phyloP scores from a whole-genome alignment of 805 yeast species.

The Metschnikowia similis region DNA sequence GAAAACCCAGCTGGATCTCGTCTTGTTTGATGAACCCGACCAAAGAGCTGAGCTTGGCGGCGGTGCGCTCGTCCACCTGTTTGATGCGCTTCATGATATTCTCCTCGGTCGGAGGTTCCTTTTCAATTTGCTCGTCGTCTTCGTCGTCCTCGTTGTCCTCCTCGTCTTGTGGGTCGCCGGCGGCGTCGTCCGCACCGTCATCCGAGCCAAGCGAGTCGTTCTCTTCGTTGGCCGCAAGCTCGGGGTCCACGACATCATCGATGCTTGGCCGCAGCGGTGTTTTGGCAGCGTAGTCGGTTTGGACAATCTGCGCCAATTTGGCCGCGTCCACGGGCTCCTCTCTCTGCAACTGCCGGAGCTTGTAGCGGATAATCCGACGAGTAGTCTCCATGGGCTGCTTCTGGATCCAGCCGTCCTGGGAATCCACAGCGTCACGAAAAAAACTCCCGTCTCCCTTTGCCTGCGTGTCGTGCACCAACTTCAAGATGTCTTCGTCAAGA shows the following conservation, averaged over 20 bases:
- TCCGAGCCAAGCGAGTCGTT: conserved; percentile 7
- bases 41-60: conserved; percentile 26
- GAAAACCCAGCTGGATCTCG: background rate
- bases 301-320: conserved; percentile 41
- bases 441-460: conserved; percentile 34
- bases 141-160: conserved; percentile 19
- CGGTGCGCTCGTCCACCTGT: conserved; percentile 32
- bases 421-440: conserved; percentile 33
- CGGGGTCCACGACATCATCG: conserved; percentile 8
- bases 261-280: conserved; percentile 6
- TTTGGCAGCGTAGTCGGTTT: conserved; percentile 30
- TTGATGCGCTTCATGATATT: conserved; percentile 32
- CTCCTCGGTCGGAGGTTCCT: conserved; percentile 9
- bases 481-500: conserved; percentile 55
- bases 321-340: conserved; percentile 42
- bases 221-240: conserved; percentile 11
- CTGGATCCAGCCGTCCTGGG: conserved; percentile 78
- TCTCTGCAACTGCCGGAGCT: conserved; percentile 57
- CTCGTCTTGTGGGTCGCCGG: background rate
- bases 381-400: conserved; percentile 58
- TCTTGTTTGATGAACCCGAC: conserved; percentile 40
- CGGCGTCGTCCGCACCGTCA: conserved; percentile 21
- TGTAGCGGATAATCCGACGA: conserved; percentile 68
- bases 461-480: conserved; percentile 34
- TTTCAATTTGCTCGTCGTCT: conserved; percentile 18